phyloP scores from a whole-genome alignment of 2,329 filamentous ascomycete species.

The Colletotrichum sp. region DNA sequence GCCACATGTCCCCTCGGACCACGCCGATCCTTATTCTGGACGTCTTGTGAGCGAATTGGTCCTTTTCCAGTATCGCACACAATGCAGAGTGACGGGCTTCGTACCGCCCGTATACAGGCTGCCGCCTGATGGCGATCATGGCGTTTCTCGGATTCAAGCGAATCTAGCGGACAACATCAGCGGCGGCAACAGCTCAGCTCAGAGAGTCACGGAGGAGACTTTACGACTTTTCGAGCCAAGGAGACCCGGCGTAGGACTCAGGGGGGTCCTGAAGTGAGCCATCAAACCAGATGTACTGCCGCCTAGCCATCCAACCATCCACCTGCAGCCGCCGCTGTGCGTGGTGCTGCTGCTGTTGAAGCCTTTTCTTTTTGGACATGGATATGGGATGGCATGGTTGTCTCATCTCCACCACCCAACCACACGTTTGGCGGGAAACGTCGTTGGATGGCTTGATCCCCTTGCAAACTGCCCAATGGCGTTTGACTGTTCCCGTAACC shows the following conservation, averaged over 20 bases:
- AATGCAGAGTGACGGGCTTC: not conserved
- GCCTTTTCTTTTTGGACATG: not conserved
- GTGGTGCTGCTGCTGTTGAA: slow-evolving; percentile 1
- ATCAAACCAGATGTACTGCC: not conserved
- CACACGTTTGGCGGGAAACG: slow-evolving; percentile 4
- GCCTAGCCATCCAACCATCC: not conserved
- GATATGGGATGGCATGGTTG: slow-evolving; percentile 6
- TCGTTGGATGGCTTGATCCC: slow-evolving; percentile 2
- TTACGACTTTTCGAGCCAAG: not conserved
- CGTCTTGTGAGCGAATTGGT: not conserved
- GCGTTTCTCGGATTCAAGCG: slow-evolving; percentile 5
- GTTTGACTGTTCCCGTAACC: slow-evolving; percentile 2
- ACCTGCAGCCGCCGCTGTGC: slow-evolving; percentile 16
- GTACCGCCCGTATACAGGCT: not conserved
- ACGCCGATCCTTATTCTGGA: not conserved
- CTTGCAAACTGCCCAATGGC: not conserved
- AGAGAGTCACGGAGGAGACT: not conserved
- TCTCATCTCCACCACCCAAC: slow-evolving; percentile 19
- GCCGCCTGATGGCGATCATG: slow-evolving; percentile 9
- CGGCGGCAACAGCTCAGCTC: not conserved
- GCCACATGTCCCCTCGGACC: slow-evolving; percentile 8
- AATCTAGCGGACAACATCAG: not conserved
- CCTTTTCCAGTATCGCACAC: not conserved
- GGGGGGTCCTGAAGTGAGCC: not conserved
- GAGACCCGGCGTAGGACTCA: not conserved